Conservation (phyloP, 2,329 filamentous ascomycete species). For the Gnomoniopsis sp. region DNA sequence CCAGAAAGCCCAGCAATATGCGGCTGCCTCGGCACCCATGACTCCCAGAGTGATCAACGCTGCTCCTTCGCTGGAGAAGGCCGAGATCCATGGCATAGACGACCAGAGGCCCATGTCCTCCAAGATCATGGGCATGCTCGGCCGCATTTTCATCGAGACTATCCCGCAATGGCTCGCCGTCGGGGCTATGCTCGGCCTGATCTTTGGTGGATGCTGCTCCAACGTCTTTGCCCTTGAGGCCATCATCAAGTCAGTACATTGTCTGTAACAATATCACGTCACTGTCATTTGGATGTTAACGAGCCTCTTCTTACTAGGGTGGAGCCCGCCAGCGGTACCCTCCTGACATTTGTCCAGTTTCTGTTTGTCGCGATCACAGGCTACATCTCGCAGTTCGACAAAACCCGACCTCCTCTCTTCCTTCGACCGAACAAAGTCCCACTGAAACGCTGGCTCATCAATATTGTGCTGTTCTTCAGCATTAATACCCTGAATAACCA, state of each 20-base stretch:
- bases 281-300: slow-evolving; percentile 18
- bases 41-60: slow-evolving; percentile 52
- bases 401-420: slow-evolving; percentile 64
- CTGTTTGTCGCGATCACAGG: slow-evolving; percentile 77
- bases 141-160: slow-evolving; percentile 53
- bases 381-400: slow-evolving; percentile 71
- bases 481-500: slow-evolving; percentile 98
- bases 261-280: background rate
- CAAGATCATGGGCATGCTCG: slow-evolving; percentile 47
- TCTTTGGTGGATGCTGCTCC: slow-evolving; percentile 71
- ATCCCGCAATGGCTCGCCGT: slow-evolving; percentile 63
- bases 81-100: slow-evolving; percentile 52
- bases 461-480: slow-evolving; percentile 84
- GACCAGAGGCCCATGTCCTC: slow-evolving; percentile 48
- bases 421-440: slow-evolving; percentile 77
- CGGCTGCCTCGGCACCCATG: slow-evolving; percentile 34
- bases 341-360: slow-evolving; percentile 88
- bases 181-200: slow-evolving; percentile 71
- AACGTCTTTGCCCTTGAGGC: slow-evolving; percentile 95
- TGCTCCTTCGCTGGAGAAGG: slow-evolving; percentile 50
- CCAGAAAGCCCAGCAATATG: slow-evolving; percentile 40
- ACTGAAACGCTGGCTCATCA: slow-evolving; percentile 78
- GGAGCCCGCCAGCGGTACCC: slow-evolving; percentile 79
- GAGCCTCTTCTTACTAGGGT: slow-evolving; percentile 48
- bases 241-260: slow-evolving; percentile 75